Evolutionary conservation across 208 protist species (phyloP).

Genomic region (Acanthamoeba triangularis): DNA sequence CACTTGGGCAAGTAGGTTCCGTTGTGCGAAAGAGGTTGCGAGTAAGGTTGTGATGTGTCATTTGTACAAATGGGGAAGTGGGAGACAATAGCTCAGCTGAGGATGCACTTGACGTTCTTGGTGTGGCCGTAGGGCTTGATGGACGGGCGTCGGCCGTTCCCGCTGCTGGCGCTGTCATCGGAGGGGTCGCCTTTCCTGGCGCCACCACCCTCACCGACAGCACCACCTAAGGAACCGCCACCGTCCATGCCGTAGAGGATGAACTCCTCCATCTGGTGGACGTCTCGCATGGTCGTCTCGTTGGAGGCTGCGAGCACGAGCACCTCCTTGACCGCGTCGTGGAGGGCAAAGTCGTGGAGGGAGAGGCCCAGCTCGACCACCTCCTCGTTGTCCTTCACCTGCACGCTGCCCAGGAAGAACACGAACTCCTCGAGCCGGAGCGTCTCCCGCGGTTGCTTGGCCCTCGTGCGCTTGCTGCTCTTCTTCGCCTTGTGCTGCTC

Average conservation of each 20-base stretch:
- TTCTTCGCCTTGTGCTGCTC: background rate
- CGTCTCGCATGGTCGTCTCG: background rate
- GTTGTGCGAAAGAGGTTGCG: background rate
- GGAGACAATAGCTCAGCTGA: background rate
- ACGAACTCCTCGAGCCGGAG: background rate
- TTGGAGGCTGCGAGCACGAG: background rate
- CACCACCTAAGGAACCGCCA: background rate
- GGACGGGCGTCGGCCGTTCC: background rate
- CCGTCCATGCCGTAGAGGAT: slow-evolving; percentile 14
- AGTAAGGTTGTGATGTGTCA: no score
- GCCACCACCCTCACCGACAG: no score
- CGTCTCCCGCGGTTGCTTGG: background rate
- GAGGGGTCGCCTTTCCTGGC: no score
- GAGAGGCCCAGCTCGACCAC: background rate
- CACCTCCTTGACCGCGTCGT: background rate
- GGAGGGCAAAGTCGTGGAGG: background rate
- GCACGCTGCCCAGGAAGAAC: background rate
- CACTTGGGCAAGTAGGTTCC: no score
- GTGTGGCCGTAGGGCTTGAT: background rate
- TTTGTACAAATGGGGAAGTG: background rate
- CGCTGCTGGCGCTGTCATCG: background rate
- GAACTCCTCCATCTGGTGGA: slow-evolving; percentile 8
- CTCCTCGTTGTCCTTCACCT: background rate
- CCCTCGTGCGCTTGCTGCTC: background rate
- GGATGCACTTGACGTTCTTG: background rate